Evolutionary conservation across 495 filamentous ascomycete species (phyloP), one percentile per base, ranked within the genome.

Genomic region (Xanthoparmelia taractica): DNA sequence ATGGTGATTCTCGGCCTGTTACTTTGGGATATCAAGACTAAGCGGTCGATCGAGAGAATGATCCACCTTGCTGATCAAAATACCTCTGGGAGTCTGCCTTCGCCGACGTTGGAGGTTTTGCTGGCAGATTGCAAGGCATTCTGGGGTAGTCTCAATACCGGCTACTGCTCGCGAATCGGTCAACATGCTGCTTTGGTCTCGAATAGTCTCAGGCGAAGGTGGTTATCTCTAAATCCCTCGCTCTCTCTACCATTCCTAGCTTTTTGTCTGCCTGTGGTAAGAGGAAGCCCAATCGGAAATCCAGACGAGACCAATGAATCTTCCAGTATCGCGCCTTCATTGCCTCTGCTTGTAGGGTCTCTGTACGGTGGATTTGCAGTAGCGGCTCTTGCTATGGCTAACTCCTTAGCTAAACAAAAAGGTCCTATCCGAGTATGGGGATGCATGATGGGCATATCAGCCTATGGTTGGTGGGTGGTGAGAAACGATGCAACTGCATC

Each of bases 361-460:
- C 31, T 36, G 15, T 29, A 60, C 23, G 10, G 52, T 47, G 59
- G 43, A 18, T 60, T 60, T 13, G 29, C 33, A 34, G 43, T n/a
- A n/a, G 33, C 45, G 27, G 33, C 31, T 6, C 59, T 60, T 20
- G n/a, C 33, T 50, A 23, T 29, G 59, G 45, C 59, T 50, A 20
- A 25, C 8, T 20, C 37, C 37, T n/a, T 60, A 25, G 59, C 59
- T 18, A 8, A 29, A 25, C 29, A 12, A 36, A 60, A 50, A 2
- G 59, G 45, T 27, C 10, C 59, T 29, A 60, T 52, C 2, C 50
- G 34, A 23, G 59, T 60, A 10, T 60, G 59, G 59, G 29, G 31
- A 36, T 50, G 20, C n/a, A 52, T 60, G 59, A 60, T 60, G 59
- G 37, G 18, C 31, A 31, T 52, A n/a, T 60, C 43, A 40, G 59